phyloP scores from a whole-genome alignment of 2,329 filamentous ascomycete species.

The Pseudogymnoascus sp. region DNA sequence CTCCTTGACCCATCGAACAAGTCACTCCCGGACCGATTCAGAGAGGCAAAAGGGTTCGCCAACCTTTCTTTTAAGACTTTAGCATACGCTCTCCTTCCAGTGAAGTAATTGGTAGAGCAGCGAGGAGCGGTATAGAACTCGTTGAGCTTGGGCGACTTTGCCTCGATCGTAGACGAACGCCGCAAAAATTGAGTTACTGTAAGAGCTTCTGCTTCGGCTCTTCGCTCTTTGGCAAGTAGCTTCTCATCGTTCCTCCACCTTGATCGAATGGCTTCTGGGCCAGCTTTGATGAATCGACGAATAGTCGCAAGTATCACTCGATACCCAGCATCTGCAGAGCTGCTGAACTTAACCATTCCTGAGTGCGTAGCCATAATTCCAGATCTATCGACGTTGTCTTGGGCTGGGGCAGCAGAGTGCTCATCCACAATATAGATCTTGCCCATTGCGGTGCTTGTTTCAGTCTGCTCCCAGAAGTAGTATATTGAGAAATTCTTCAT shows the following conservation, averaged over 20 bases:
- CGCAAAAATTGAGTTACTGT: neutral
- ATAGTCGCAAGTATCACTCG: slow-evolving; percentile 19
- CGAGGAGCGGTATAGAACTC: too few relatives aligned
- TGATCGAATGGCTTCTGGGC: slow-evolving; percentile 1
- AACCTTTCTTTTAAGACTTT: slow-evolving; percentile 8
- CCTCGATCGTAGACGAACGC: neutral
- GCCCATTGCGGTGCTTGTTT: neutral
- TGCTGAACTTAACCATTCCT: slow-evolving; percentile 22
- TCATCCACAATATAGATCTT: slow-evolving; percentile 10
- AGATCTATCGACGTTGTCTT: slow-evolving; percentile 20
- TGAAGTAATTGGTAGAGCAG: too few relatives aligned
- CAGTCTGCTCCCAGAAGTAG: slow-evolving; percentile 10
- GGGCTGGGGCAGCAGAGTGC: slow-evolving; percentile 9
- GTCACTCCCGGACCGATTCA: neutral
- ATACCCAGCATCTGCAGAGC: slow-evolving; percentile 16
- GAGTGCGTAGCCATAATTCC: slow-evolving; percentile 21
- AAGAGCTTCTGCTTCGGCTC: neutral
- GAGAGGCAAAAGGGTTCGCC: neutral
- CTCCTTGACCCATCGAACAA: neutral
- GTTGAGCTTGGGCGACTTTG: too few relatives aligned
- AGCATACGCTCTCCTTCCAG: neutral
- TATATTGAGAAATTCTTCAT: slow-evolving; percentile 7
- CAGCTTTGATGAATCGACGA: slow-evolving; percentile 17
- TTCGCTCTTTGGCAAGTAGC: neutral
- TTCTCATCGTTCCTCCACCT: neutral